phyloP scores from a whole-genome alignment of 139 green algal genomes.

The Chlamydomonas incerta region DNA sequence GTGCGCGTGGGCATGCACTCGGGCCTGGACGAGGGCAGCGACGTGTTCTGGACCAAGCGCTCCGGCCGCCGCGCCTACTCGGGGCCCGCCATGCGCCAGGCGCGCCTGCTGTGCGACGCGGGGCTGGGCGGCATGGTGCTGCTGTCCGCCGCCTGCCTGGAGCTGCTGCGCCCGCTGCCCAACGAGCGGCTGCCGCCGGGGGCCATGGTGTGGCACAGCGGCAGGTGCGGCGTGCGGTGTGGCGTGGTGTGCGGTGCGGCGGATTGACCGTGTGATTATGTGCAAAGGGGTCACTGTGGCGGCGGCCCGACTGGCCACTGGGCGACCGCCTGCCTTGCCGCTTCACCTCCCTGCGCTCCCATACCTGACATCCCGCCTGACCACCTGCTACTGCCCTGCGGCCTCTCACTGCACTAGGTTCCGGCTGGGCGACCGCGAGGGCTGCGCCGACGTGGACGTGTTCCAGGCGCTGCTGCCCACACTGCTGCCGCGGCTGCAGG shows the following conservation, averaged over 20 bases:
- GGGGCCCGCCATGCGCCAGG: conserved; percentile 10
- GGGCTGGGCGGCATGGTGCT: conserved; percentile 31
- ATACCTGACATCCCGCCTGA: no score
- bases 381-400: no score
- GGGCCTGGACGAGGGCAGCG: conserved; percentile 6
- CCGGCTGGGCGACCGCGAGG: conserved; percentile 17
- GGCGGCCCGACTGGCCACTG: no score
- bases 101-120: conserved; percentile 28
- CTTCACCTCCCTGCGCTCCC: no score
- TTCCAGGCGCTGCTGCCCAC: conserved; percentile 8
- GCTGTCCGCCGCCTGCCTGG: background rate
- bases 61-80: conserved; percentile 9
- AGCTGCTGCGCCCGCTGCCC: conserved; percentile 22
- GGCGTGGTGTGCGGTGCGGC: no score
- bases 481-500: conserved; percentile 25
- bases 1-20: conserved; percentile 30
- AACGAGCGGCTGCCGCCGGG: conserved; percentile 23
- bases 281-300: no score
- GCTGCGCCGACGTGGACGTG: conserved; percentile 5
- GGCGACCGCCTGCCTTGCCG: no score
- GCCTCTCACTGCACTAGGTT: no score
- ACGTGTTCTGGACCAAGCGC: conserved; percentile 34
- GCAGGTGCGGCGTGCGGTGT: background rate
- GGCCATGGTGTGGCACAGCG: conserved; percentile 9
- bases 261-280: no score